A percentile compares a stretch with the other conserved stretches of the same genome.
Evolutionary conservation across 306 rosid genomes (phyloP).

Genomic region (Cicer judaicum): DNA sequence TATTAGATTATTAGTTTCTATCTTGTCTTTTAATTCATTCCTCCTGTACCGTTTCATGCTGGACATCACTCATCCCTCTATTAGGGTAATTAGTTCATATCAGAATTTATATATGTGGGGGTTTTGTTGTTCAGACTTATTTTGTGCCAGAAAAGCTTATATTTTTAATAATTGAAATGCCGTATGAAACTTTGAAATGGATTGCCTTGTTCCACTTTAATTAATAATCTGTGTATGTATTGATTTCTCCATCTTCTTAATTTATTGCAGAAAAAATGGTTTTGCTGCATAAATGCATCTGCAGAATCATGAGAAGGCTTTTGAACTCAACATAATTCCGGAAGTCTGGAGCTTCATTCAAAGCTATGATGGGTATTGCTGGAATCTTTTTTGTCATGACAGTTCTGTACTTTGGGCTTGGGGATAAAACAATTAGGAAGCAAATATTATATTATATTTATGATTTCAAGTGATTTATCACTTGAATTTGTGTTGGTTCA

Average conservation of each 20-base stretch:
- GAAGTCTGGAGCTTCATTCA: constrained; percentile 62
- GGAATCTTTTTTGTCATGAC: constrained; percentile 51
- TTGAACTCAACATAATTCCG: constrained; percentile 46
- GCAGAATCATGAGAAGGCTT: constrained; percentile 58
- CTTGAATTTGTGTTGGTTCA: constrained; percentile 25
- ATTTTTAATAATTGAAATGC: too few species aligned
- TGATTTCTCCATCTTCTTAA: constrained; percentile 7
- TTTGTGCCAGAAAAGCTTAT: background rate
- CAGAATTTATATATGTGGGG: background rate
- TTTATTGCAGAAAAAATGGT: constrained; percentile 75
- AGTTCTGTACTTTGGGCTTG: constrained; percentile 35
- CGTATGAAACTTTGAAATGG: background rate
- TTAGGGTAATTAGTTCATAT: background rate
- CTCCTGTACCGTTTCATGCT: background rate
- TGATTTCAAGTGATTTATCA: constrained; percentile 34
- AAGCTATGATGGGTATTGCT: constrained; percentile 62
- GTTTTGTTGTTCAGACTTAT: background rate
- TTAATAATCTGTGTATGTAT: background rate
- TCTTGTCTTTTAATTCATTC: too few species aligned
- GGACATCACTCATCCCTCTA: background rate
- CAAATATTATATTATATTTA: constrained; percentile 23
- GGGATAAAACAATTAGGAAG: constrained; percentile 39
- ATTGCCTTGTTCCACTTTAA: background rate
- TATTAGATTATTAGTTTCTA: background rate
- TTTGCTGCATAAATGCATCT: constrained; percentile 64